Percentiles rank a stretch among this genome's conserved stretches.
Conservation (phyloP, 495 filamentous ascomycete species). For the Amorphotheca resinae region DNA sequence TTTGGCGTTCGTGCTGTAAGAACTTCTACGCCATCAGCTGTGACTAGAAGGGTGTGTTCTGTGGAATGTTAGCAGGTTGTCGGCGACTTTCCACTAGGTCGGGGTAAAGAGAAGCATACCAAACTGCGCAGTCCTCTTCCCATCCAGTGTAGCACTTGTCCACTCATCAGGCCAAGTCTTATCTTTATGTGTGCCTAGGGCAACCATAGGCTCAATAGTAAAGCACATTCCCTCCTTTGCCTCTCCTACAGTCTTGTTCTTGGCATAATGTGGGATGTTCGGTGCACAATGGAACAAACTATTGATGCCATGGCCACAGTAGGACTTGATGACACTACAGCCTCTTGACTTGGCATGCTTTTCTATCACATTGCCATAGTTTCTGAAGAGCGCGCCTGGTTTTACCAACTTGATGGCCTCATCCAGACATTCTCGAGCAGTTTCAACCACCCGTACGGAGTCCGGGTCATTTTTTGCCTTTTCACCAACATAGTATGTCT, state of each 20-base stretch:
- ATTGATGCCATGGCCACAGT: conserved; percentile 84
- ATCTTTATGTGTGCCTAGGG: conserved; percentile 65
- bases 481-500: conserved; percentile 83
- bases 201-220: conserved; percentile 90
- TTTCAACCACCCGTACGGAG: conserved; percentile 73
- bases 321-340: conserved; percentile 80
- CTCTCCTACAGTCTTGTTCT: conserved; percentile 80
- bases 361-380: conserved; percentile 75
- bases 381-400: conserved; percentile 73
- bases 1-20: conserved; percentile 70
- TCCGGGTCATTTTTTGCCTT: conserved; percentile 62
- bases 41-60: conserved; percentile 93
- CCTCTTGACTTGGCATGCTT: conserved; percentile 66
- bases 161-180: conserved; percentile 86
- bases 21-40: conserved; percentile 85
- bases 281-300: conserved; percentile 73
- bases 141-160: conserved; percentile 76
- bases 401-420: conserved; percentile 77
- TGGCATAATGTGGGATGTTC: conserved; percentile 78
- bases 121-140: conserved; percentile 75
- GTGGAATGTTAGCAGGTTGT: conserved; percentile 3
- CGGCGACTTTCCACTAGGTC: too few species aligned
- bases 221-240: conserved; percentile 88
- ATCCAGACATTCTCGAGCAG: conserved; percentile 68
- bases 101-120: conserved; percentile 21